Evolutionary conservation across 2,329 filamentous ascomycete genomes (phyloP), one percentile per base, ranked within the genome.

Genomic region (Ophiognomonia clavigignenti-juglandacearum): DNA sequence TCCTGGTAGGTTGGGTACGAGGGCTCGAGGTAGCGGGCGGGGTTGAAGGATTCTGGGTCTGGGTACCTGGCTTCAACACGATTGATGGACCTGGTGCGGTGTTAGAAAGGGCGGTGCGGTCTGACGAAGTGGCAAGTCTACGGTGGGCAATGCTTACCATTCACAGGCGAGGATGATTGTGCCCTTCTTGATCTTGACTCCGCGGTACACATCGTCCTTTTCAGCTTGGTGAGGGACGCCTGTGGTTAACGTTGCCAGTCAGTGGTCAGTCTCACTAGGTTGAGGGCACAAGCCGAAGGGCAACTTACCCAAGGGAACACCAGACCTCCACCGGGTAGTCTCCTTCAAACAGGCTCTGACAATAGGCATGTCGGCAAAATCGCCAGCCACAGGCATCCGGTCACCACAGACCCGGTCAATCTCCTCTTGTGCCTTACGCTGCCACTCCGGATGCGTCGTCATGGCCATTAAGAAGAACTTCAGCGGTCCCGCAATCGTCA

Each of bases 1-100:
- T 78, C 80, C 57, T 83, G 77, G 64, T 77, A 85, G 0, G 81
- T 82, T 1, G 82, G 82, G 72, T 75, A 85, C 18, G 65, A 67
- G n/a, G 75, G 63, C 54, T 82, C 75, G 10, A 86, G 70, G 68
- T 78, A 86, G 32, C 82, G 73, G 54, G 83, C 80, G 0, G 82
- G 81, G 23, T 70, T 74, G 64, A 74, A 85, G 54, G 64, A 72
- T 39, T 85, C 79, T n/a, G 79, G 76, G 56, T 84, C 76, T 2
- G 80, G 80, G 57, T 85, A 86, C 46, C 72, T 75, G 29, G 64
- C 64, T 2, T 74, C 70, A 52, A 83, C 78, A 36, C 78, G 75
- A 59, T 79, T 75, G 59, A 83, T 75, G 37, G 71, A 71, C 71
- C 74, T 78, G 43, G 19, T 24, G 40, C 11, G 20, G 7, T 13